Evolutionary conservation across 1,284 basidiomycete species (phyloP), one percentile per base, ranked within the genome.

Genomic region (Fomitiporia mediterranea): DNA sequence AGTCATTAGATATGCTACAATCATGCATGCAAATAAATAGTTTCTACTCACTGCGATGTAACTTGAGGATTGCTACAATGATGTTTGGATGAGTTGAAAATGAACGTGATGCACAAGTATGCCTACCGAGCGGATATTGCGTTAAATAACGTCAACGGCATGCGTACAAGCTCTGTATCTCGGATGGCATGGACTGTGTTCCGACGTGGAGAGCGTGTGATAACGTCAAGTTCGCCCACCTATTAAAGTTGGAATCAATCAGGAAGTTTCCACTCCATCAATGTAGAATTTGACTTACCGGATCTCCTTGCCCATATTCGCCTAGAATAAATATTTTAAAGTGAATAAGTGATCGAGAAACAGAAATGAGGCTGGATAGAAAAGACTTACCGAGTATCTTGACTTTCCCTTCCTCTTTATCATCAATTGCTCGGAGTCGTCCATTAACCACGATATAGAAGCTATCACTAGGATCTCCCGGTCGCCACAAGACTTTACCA

Each of bases 401-500:
- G 37, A 97, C 85, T 30, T 81, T 84, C 4, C 84, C 86, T 28
- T 79, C 78, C 19, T 88, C 82, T 21, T 76, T 77, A 64, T 90
- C 88, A 9, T 80, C 79, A 59, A 89, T 86, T 1, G 94, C 89
- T 59, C 96, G 85, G 17, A 99, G 73, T 61, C 96, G 94, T 38
- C 96, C 96, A 66, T 98, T 98, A 72, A 99, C 95, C 62, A 99
- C 93, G 55, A 99, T 97, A 70, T 97, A 99, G 71, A 99, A 98
- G 66, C 94, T 95, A 65, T 97, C 92, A 67, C 88, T 91, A 25
- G 74, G 76, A 63, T 98, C 97, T 32, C 91, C 86, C 42, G 96
- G 89, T 25, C 95, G 82, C 84, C 94, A 98, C 51, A 97, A 78
- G 38, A 94, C 86, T 68, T 94, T 93, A 0, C 97, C 94, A 0